A percentile compares a stretch with the other conserved stretches of the same genome.
These are phyloP conservation scores for Eutypella sp. DNA, from an alignment of 2,329 filamentous ascomycete genomes.

Conservation along the genomic window DNA sequence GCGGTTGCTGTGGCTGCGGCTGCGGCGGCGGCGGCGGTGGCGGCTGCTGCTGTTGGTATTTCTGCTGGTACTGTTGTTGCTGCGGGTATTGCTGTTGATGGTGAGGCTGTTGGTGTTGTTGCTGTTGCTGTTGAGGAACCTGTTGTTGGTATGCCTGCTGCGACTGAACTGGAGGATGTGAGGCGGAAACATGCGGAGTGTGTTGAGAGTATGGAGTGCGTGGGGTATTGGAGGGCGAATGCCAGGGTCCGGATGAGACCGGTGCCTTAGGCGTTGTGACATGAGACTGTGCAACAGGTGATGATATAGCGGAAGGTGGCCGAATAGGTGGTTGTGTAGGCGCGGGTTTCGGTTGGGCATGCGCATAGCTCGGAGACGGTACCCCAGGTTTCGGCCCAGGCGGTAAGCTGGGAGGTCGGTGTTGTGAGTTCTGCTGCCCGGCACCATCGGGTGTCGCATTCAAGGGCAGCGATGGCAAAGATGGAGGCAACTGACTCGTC, in stretches of 20 bases:
- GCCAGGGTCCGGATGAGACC: slow-evolving; percentile 14
- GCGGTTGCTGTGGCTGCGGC: slow-evolving; percentile 15
- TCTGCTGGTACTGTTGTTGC: slow-evolving; percentile 15
- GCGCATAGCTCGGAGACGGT: slow-evolving; percentile 12
- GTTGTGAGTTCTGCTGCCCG: slow-evolving; percentile 18
- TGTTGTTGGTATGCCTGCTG: slow-evolving; percentile 13
- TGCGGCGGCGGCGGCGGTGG: too few relatives aligned
- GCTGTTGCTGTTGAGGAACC: slow-evolving; percentile 16
- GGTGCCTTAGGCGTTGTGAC: slow-evolving; percentile 13
- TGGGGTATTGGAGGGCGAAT: slow-evolving; percentile 13
- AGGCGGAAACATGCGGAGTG: slow-evolving; percentile 15
- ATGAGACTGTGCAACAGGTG: slow-evolving; percentile 11
- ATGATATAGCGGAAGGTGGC: slow-evolving; percentile 14
- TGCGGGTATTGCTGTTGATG: slow-evolving; percentile 5
- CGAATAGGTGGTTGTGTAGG: slow-evolving; percentile 20
- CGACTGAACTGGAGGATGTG: slow-evolving; percentile 18
- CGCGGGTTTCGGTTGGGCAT: slow-evolving; percentile 12
- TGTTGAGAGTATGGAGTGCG: slow-evolving; percentile 17
- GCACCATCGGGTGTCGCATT: slow-evolving; percentile 26
- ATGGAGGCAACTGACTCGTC: slow-evolving; percentile 24
- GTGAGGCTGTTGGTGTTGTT: slow-evolving; percentile 10
- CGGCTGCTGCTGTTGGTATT: slow-evolving; percentile 13
- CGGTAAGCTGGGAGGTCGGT: slow-evolving; percentile 10
- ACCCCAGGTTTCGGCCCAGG: slow-evolving; percentile 10
- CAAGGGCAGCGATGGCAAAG: slow-evolving; percentile 22